Evolutionary conservation across 305 asterid genomes (phyloP).

Genomic region (Solanum hybrid): DNA sequence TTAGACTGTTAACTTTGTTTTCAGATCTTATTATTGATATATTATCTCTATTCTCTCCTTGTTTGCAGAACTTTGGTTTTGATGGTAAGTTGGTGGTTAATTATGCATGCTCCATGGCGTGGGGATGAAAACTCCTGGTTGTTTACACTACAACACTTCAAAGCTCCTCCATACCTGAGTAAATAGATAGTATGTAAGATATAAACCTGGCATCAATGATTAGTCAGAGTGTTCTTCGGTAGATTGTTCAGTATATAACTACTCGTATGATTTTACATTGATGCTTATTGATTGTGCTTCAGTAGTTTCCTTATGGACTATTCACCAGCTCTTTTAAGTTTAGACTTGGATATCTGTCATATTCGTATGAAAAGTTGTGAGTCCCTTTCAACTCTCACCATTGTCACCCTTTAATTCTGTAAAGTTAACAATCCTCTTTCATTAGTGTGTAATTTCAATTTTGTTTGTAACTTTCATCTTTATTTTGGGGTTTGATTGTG

Average conservation of each 20-base stretch:
- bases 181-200: not conserved
- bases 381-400: not conserved
- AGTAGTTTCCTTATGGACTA: not conserved
- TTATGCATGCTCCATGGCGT: constrained; percentile 91
- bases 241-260: not conserved
- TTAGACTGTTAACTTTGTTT: not conserved
- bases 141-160: not conserved
- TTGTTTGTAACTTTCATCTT: not conserved
- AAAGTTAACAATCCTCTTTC: not conserved
- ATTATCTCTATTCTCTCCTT: not conserved
- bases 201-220: not conserved
- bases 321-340: not conserved
- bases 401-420: not conserved
- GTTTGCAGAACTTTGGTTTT: constrained; percentile 72
- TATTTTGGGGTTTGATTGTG: not conserved
- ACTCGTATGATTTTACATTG: not conserved
- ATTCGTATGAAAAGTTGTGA: not conserved
- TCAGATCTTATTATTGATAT: not conserved
- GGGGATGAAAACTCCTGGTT: constrained; percentile 37
- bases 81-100: constrained; percentile 87
- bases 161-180: not conserved
- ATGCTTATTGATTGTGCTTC: not conserved
- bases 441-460: not conserved
- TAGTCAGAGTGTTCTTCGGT: not conserved
- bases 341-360: not conserved